Percentiles rank a stretch among this genome's conserved stretches.
These are phyloP conservation scores for Chondrus crispus DNA, from an alignment of 23 red algal species.

Conservation along the genomic window DNA sequence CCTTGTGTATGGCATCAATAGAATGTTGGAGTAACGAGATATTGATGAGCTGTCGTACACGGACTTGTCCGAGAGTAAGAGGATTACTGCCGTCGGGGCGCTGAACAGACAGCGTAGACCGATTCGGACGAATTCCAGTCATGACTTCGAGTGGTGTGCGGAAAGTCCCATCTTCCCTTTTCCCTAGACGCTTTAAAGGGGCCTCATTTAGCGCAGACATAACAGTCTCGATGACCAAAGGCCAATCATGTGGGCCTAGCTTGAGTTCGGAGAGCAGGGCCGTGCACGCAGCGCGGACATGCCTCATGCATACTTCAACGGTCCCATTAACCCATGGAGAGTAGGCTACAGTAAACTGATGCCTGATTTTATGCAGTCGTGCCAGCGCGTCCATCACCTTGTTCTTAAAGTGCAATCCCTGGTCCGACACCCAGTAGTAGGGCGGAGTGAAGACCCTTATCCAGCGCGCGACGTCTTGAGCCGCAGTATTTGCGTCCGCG, in stretches of 20 bases:
- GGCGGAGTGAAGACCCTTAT: not conserved
- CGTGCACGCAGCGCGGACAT: not conserved
- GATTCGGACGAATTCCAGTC: constrained; percentile 16
- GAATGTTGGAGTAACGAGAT: not conserved
- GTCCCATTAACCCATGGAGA: constrained; percentile 27
- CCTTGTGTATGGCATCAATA: not conserved
- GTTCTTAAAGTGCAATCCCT: constrained; percentile 20
- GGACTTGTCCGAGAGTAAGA: too few relatives aligned
- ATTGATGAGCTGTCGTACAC: not conserved
- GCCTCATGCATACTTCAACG: not conserved
- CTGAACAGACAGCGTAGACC: not conserved
- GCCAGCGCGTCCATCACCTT: not conserved
- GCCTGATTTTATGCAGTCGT: not conserved
- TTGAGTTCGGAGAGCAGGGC: not conserved
- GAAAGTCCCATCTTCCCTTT: not conserved
- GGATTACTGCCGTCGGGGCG: too few relatives aligned
- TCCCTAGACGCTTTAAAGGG: not conserved
- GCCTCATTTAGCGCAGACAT: constrained; percentile 16
- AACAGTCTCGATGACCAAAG: not conserved
- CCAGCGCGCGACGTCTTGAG: not conserved
- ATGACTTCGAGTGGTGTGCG: constrained; percentile 16
- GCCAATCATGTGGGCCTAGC: constrained; percentile 22
- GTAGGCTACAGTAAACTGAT: not conserved
- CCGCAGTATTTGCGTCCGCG: not conserved
- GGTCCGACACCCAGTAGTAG: not conserved